Base-by-base conservation (phyloP, 371 early-diverging fungal genomes). In the Nematocida major region DNA sequence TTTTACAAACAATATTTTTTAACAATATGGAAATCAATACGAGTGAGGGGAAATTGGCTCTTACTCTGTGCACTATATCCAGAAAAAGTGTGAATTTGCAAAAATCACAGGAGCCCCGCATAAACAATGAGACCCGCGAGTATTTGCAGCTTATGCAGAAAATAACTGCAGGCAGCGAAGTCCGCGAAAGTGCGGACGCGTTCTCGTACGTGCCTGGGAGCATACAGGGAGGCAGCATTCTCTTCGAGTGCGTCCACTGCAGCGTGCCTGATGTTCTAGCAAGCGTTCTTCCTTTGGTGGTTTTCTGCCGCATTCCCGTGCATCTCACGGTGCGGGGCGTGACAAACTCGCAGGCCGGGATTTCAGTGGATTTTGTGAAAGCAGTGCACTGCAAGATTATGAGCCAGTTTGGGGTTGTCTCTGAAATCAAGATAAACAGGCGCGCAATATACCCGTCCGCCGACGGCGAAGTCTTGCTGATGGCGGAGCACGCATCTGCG, bases 1-100 rank as follows among this genome's bases (percentile, higher is more conserved):
- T 59, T 73, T 62, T 61, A 48, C 62, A 63, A 73, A 63, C 76
- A 61, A 62, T 65, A 38, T 63, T 73, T 73, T 63, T 62, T 59
- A 24, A 34, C 30, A 57, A 43, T 36, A 62, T 73, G 76, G 32
- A 63, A 65, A 63, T 61, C 39, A 65, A 13, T 38, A 34, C 70
- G n/a, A 42, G 22, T 34, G 47, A 66, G 32, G 11, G 5, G 26
- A 43, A 61, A 26, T 22, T 61, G 18, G 62, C 45, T 61, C 42
- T 61, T 42, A 61, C 62, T 40, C 43, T 61, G 15, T 42, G 62
- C 26, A 61, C 42, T n/a, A 42, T 61, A 11, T 9, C 22, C 45
- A 61, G 26, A 30, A 61, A 45, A 43, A 61, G 11, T 18, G 43
- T 61, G 18, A 30, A 34, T 3, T 11, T 57, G 13, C 13, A 36